Percentiles rank a stretch among this genome's conserved stretches.
Evolutionary conservation across 352 stramenopile species (phyloP).

Genomic region (Globisporangium heterothallicum): DNA sequence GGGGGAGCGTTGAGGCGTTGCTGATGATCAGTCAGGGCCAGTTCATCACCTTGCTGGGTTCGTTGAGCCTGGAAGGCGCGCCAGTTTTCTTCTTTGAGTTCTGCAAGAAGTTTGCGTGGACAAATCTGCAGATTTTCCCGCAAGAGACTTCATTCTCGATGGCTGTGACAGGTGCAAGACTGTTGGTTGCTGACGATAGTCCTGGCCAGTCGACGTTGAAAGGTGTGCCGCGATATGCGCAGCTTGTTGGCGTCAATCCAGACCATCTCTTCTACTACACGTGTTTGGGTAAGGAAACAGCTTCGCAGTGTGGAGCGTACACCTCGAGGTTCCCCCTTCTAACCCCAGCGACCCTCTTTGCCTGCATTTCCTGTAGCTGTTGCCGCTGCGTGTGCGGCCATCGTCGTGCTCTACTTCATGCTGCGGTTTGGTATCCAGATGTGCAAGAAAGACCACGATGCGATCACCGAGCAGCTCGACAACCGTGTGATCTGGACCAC

Average conservation of each 20-base stretch:
- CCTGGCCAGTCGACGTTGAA: neutral
- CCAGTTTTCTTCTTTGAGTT: slow-evolving; percentile 46
- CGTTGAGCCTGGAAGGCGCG: slow-evolving; percentile 32
- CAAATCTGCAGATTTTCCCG: slow-evolving; percentile 36
- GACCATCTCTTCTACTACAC: slow-evolving; percentile 53
- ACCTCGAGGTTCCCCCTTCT: no score
- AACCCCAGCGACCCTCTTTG: no score
- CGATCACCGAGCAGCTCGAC: slow-evolving; percentile 21
- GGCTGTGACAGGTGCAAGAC: neutral
- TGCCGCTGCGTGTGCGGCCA: slow-evolving; percentile 15
- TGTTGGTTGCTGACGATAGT: neutral
- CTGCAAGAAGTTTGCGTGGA: slow-evolving; percentile 43
- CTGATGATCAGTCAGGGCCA: slow-evolving; percentile 38
- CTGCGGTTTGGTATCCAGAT: slow-evolving; percentile 19
- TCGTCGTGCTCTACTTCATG: slow-evolving; percentile 27
- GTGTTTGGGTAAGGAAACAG: slow-evolving; percentile 24
- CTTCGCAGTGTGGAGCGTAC: no score
- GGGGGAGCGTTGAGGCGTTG: slow-evolving; percentile 24
- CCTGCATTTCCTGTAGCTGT: slow-evolving; percentile 11
- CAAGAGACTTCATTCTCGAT: neutral
- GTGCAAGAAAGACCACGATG: slow-evolving; percentile 17
- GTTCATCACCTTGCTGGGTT: slow-evolving; percentile 42
- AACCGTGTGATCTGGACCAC: slow-evolving; percentile 35
- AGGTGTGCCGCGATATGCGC: slow-evolving; percentile 34
- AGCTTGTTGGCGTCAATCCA: slow-evolving; percentile 27